Evolutionary conservation across 2,329 filamentous ascomycete genomes (phyloP).

Genomic region (Xylariaceae sp.): DNA sequence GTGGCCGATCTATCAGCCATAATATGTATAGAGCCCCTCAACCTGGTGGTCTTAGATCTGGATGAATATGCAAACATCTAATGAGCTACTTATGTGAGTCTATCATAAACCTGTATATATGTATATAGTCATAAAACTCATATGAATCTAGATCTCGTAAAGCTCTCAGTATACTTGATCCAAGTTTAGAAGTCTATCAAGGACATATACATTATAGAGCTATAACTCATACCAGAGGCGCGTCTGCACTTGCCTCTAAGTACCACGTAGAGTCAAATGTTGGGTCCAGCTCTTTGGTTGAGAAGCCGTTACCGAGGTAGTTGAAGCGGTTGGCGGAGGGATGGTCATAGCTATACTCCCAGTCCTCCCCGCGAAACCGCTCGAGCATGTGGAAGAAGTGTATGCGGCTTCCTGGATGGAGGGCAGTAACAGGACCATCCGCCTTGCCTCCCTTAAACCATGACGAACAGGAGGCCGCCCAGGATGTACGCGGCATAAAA

Average conservation of each 20-base stretch:
- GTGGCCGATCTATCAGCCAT: background rate
- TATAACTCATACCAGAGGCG: conserved; percentile 17
- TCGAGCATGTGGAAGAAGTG: conserved; percentile 63
- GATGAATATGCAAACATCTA: background rate
- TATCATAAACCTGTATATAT: background rate
- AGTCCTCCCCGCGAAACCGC: conserved; percentile 58
- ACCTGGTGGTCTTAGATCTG: background rate
- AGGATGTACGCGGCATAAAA: conserved; percentile 62
- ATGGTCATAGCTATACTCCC: conserved; percentile 56
- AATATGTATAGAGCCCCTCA: background rate
- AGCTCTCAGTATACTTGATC: background rate
- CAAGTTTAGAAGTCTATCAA: no score
- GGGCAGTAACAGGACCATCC: conserved; percentile 54
- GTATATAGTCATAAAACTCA: background rate
- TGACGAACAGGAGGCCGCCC: conserved; percentile 54
- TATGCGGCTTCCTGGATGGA: conserved; percentile 58
- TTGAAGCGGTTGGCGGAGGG: conserved; percentile 52
- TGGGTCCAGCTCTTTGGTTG: conserved; percentile 51
- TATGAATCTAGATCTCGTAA: background rate
- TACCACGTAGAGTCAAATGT: conserved; percentile 52
- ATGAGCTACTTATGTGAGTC: background rate
- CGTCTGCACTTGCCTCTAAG: conserved; percentile 40
- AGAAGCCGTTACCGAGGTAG: conserved; percentile 63
- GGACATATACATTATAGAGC: background rate
- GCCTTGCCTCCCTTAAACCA: conserved; percentile 58